Evolutionary conservation across 1,284 basidiomycete genomes (phyloP).

Genomic region (Ceratobasidium sp.): DNA sequence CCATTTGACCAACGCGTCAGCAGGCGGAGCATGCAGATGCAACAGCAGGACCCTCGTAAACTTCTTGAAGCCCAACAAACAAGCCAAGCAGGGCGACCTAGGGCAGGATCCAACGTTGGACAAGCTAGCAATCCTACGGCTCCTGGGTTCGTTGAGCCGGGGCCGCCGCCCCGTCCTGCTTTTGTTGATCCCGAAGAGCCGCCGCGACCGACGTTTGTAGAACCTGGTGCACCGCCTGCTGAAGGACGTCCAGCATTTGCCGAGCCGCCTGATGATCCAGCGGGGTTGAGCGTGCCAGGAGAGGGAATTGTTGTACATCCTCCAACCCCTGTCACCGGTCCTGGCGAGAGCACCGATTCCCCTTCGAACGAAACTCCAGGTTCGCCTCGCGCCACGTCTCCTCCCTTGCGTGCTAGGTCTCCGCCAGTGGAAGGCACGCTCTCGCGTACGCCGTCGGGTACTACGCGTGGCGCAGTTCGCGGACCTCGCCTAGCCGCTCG

Average conservation of each 20-base stretch:
- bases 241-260: slow-evolving; percentile 32
- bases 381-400: slow-evolving; percentile 26
- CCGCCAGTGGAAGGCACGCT: slow-evolving; percentile 46
- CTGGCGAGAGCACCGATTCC: slow-evolving; percentile 6
- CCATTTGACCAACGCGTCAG: slow-evolving; percentile 87
- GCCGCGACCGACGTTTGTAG: slow-evolving; percentile 34
- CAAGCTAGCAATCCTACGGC: slow-evolving; percentile 26
- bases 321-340: slow-evolving; percentile 12
- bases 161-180: slow-evolving; percentile 25
- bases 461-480: slow-evolving; percentile 45
- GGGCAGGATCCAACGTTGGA: slow-evolving; percentile 29
- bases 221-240: slow-evolving; percentile 3
- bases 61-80: slow-evolving; percentile 53
- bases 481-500: slow-evolving; percentile 36
- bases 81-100: slow-evolving; percentile 31
- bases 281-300: slow-evolving; percentile 11
- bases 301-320: slow-evolving; percentile 26
- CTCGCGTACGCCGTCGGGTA: slow-evolving; percentile 56
- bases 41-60: slow-evolving; percentile 55
- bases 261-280: slow-evolving; percentile 24
- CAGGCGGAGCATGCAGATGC: slow-evolving; percentile 59
- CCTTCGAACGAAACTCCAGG: slow-evolving; percentile 12
- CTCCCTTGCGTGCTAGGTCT: slow-evolving; percentile 40
- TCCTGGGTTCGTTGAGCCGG: slow-evolving; percentile 59
- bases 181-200: slow-evolving; percentile 36